Percentiles rank a stretch among this genome's conserved stretches.
phyloP scores from a whole-genome alignment of 2,329 filamentous ascomycete species.

The Lachnum nothofagi region DNA sequence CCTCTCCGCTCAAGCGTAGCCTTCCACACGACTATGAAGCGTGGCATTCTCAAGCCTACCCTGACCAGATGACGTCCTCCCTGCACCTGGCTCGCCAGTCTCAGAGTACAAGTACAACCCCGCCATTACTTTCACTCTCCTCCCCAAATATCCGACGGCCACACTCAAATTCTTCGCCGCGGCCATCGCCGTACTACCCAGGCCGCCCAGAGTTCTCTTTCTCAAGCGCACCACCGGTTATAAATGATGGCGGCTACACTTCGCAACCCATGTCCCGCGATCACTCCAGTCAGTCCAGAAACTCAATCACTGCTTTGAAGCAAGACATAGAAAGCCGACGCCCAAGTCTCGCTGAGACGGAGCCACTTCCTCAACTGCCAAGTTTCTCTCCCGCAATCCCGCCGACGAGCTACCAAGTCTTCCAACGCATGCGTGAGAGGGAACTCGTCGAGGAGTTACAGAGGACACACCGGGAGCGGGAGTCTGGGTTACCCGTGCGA shows the following conservation, averaged over 20 bases:
- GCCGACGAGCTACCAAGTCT: slow-evolving; percentile 25
- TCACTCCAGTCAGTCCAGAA: slow-evolving; percentile 38
- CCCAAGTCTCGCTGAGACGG: slow-evolving; percentile 27
- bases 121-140: slow-evolving; percentile 18
- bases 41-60: slow-evolving; percentile 19
- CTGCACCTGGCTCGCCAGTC: neutral
- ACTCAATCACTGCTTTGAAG: slow-evolving; percentile 20
- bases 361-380: slow-evolving; percentile 26
- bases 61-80: slow-evolving; percentile 11
- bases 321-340: slow-evolving; percentile 5
- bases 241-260: slow-evolving; percentile 40
- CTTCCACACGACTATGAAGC: slow-evolving; percentile 15
- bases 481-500: slow-evolving; percentile 1
- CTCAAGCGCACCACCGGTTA: slow-evolving; percentile 23
- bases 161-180: slow-evolving; percentile 14
- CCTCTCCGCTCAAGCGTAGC: slow-evolving; percentile 8
- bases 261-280: slow-evolving; percentile 49
- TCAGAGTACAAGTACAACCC: slow-evolving; percentile 4
- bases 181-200: slow-evolving; percentile 19
- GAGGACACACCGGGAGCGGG: neutral
- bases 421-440: slow-evolving; percentile 15
- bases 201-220: slow-evolving; percentile 41
- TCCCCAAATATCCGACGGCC: slow-evolving; percentile 12
- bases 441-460: slow-evolving; percentile 1
- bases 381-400: slow-evolving; percentile 22